Evolutionary conservation across 768 basidiomycete genomes (phyloP).

Genomic region (Pulveroboletus sp.): DNA sequence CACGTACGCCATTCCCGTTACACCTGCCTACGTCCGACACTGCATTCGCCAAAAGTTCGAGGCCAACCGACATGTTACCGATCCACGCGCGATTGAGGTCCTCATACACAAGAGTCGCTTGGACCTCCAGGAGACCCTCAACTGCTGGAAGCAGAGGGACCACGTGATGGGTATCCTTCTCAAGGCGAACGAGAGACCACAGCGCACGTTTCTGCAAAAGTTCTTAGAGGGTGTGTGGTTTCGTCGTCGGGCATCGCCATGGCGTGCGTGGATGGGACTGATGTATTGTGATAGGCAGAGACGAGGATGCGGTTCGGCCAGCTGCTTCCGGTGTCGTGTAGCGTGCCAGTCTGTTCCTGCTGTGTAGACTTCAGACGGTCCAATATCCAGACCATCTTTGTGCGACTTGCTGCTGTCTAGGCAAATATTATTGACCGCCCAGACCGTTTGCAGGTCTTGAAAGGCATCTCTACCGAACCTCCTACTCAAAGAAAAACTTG

Average conservation of each 20-base stretch:
- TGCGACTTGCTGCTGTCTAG: not conserved
- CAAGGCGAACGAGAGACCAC: conserved; percentile 41
- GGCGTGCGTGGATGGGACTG: not conserved
- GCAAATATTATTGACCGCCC: not conserved
- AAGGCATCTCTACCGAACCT: not conserved
- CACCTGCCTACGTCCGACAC: conserved; percentile 72
- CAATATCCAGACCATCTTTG: conserved; percentile 2
- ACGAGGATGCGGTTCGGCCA: conserved; percentile 67
- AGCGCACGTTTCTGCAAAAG: conserved; percentile 70
- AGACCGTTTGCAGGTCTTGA: not conserved
- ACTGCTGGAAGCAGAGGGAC: conserved; percentile 87
- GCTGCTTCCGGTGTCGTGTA: conserved; percentile 50
- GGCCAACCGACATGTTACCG: conserved; percentile 74
- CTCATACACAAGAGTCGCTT: conserved; percentile 78
- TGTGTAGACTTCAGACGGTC: conserved; percentile 2
- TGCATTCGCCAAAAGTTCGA: conserved; percentile 86
- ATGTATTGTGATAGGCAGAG: conserved; percentile 48
- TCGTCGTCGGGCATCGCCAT: not conserved
- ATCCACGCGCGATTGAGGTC: conserved; percentile 79
- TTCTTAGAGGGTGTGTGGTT: conserved; percentile 70
- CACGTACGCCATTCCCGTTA: conserved; percentile 77
- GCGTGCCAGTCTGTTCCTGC: not conserved
- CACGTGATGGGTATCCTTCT: conserved; percentile 73
- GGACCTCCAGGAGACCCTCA: conserved; percentile 93
- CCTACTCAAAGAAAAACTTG: too few species aligned